A percentile compares a stretch with the other conserved stretches of the same genome.
Evolutionary conservation across 2,329 filamentous ascomycete genomes (phyloP).

Genomic region (Aspergillus sp.): DNA sequence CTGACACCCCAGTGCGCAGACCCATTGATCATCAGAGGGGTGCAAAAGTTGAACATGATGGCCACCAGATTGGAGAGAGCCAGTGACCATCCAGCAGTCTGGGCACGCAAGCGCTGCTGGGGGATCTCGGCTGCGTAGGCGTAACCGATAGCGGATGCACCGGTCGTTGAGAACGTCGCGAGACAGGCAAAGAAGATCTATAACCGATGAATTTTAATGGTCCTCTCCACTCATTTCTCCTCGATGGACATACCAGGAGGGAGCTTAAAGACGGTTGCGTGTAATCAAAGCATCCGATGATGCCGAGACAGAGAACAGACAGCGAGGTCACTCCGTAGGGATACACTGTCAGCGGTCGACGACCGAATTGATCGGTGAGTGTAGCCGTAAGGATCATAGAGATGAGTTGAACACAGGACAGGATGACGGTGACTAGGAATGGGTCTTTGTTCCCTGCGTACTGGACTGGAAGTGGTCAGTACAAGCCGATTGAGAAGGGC

Average conservation of each 20-base stretch:
- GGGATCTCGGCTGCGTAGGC: slow-evolving; percentile 45
- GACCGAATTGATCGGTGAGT: slow-evolving; percentile 35
- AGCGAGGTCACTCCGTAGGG: slow-evolving; percentile 39
- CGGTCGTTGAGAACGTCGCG: slow-evolving; percentile 43
- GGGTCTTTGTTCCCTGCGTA: slow-evolving; percentile 43
- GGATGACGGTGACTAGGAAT: slow-evolving; percentile 44
- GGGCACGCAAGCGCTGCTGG: slow-evolving; percentile 40
- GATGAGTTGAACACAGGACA: slow-evolving; percentile 43
- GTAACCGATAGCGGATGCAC: slow-evolving; percentile 45
- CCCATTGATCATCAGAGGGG: slow-evolving; percentile 47
- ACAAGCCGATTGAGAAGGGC: slow-evolving; percentile 1
- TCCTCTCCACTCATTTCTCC: neutral
- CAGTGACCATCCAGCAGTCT: slow-evolving; percentile 40
- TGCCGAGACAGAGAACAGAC: slow-evolving; percentile 39
- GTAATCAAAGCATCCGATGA: slow-evolving; percentile 43
- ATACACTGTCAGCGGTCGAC: slow-evolving; percentile 41
- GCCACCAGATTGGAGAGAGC: slow-evolving; percentile 41
- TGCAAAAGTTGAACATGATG: slow-evolving; percentile 48
- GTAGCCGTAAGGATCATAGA: slow-evolving; percentile 41
- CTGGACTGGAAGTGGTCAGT: slow-evolving; percentile 29
- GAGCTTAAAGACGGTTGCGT: slow-evolving; percentile 32
- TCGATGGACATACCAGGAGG: slow-evolving; percentile 29
- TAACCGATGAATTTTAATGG: neutral
- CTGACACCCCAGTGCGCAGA: slow-evolving; percentile 43
- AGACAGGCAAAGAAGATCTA: slow-evolving; percentile 45